A percentile compares a stretch with the other conserved stretches of the same genome.
These are phyloP conservation scores for Calocybe gangraenosa DNA, from an alignment of 768 basidiomycete genomes.

Conservation along the genomic window DNA sequence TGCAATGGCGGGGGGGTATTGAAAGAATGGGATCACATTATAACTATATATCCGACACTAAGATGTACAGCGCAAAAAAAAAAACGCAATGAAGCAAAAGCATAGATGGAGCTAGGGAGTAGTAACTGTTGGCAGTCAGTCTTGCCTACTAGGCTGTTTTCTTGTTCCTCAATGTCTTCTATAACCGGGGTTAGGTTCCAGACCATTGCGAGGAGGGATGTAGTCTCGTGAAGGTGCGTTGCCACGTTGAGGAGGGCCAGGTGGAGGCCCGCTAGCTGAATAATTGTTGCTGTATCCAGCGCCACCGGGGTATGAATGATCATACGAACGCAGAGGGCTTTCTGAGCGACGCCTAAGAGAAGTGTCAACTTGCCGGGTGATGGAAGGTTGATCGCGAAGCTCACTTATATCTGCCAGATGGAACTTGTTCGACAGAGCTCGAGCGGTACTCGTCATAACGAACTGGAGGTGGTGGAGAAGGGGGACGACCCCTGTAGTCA, in stretches of 20 bases:
- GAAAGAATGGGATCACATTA: background rate
- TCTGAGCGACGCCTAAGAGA: constrained; percentile 61
- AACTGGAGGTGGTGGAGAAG: constrained; percentile 42
- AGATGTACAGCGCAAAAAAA: background rate
- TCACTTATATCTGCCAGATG: constrained; percentile 44
- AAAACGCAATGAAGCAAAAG: constrained; percentile 5
- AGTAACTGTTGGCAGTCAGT: too few species aligned
- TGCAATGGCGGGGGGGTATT: constrained; percentile 31
- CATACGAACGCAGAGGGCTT: constrained; percentile 60
- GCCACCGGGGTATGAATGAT: constrained; percentile 39
- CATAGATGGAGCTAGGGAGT: constrained; percentile 10
- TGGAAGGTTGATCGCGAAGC: constrained; percentile 9
- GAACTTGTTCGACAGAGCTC: constrained; percentile 37
- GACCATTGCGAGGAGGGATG: constrained; percentile 37
- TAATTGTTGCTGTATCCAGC: constrained; percentile 48
- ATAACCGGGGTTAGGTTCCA: constrained; percentile 34
- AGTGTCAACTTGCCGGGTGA: background rate
- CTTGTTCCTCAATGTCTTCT: constrained; percentile 30
- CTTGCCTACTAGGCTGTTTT: too few species aligned
- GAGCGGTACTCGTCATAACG: constrained; percentile 53
- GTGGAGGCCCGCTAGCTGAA: constrained; percentile 33
- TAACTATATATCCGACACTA: constrained; percentile 1
- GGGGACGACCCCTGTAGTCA: constrained; percentile 52
- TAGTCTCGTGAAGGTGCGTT: constrained; percentile 41
- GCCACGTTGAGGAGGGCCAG: constrained; percentile 25